Evolutionary conservation across 2,329 filamentous ascomycete species (phyloP).

Genomic region (Cladosporium sp.): DNA sequence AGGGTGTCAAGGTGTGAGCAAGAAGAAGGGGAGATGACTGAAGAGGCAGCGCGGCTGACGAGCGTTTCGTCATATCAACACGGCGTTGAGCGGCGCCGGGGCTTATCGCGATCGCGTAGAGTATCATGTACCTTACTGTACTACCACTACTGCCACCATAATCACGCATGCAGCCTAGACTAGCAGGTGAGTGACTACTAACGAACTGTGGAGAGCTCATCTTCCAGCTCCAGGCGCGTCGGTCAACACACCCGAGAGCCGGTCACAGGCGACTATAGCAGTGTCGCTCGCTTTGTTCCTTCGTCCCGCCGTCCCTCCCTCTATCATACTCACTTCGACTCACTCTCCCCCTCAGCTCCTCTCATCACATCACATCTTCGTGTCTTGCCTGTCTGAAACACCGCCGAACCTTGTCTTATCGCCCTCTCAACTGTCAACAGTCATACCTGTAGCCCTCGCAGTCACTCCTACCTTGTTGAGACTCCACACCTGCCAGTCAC

Average conservation of each 20-base stretch:
- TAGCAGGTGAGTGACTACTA: background rate
- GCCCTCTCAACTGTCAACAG: constrained; percentile 1
- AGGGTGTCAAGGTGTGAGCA: background rate
- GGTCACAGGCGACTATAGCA: constrained; percentile 3
- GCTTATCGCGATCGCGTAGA: constrained; percentile 3
- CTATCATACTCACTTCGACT: background rate
- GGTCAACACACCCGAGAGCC: constrained; percentile 1
- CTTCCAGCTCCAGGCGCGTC: background rate
- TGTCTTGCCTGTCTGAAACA: background rate
- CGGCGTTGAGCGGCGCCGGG: background rate
- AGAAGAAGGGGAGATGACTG: background rate
- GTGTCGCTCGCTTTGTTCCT: background rate
- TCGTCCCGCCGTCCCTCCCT: background rate
- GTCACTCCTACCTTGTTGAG: constrained; percentile 16
- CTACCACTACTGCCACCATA: background rate
- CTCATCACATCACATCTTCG: constrained; percentile 7
- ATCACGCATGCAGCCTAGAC: background rate
- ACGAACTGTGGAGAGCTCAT: background rate
- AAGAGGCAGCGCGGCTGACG: background rate
- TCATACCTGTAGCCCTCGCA: background rate
- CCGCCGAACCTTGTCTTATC: constrained; percentile 15
- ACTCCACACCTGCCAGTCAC: constrained; percentile 16
- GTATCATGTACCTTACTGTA: background rate
- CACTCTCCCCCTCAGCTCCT: background rate
- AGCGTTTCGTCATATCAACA: background rate